These are phyloP conservation scores for Myxozyma geophila DNA, from an alignment of 805 yeast species.

Conservation along the genomic window DNA sequence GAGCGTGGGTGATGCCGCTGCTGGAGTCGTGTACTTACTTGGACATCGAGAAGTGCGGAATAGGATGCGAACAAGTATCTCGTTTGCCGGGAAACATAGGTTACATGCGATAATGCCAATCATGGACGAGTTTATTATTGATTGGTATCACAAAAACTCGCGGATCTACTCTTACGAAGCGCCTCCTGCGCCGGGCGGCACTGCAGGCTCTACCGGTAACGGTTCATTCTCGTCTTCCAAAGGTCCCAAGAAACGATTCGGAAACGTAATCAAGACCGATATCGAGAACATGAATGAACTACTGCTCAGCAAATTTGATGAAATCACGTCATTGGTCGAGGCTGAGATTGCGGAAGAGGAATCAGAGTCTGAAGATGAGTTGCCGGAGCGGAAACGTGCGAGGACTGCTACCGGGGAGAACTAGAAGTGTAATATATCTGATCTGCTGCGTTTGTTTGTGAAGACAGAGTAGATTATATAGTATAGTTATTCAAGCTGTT, in stretches of 20 bases:
- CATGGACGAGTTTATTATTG: constrained; percentile 85
- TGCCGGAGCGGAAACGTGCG: constrained; percentile 18
- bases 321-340: constrained; percentile 79
- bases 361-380: constrained; percentile 6
- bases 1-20: constrained; percentile 89
- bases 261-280: constrained; percentile 79
- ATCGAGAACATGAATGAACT: constrained; percentile 75
- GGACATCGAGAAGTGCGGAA: constrained; percentile 77
- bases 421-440: neutral
- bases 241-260: constrained; percentile 71
- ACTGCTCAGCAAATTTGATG: constrained; percentile 80
- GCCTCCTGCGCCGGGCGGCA: neutral
- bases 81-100: constrained; percentile 70
- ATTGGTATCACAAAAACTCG: constrained; percentile 89
- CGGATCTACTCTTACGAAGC: constrained; percentile 57
- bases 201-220: neutral
- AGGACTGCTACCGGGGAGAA: constrained; percentile 13
- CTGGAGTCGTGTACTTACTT: constrained; percentile 81
- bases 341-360: constrained; percentile 63
- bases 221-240: constrained; percentile 54
- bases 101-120: constrained; percentile 81
- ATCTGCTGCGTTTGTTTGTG: neutral
- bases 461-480: neutral
- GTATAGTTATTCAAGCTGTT: neutral
- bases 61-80: constrained; percentile 65